phyloP scores from a whole-genome alignment of 768 basidiomycete species.

The Coprinellus micaceus region DNA sequence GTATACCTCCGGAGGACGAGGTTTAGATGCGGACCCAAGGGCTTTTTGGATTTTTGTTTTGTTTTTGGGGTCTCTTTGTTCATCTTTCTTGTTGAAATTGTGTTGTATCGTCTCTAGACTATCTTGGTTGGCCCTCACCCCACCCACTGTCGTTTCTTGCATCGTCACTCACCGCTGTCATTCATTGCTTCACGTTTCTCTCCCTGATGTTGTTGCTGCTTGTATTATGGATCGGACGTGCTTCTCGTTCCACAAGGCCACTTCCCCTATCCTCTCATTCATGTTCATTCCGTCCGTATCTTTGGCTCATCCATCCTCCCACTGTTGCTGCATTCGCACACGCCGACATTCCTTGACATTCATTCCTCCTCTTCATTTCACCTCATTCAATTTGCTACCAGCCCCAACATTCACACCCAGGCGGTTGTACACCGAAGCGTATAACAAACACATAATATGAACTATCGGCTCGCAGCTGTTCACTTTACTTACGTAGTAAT shows the following conservation, averaged over 20 bases:
- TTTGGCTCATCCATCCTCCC: not conserved
- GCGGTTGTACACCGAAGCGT: constrained; percentile 36
- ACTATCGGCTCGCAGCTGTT: constrained; percentile 29
- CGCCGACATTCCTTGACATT: constrained; percentile 9
- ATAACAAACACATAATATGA: constrained; percentile 28
- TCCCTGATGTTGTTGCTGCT: not conserved
- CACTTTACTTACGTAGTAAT: constrained; percentile 5
- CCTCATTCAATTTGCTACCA: not conserved
- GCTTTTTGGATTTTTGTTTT: constrained; percentile 31
- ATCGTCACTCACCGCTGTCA: not conserved
- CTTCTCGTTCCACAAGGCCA: not conserved
- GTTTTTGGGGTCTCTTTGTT: constrained; percentile 20
- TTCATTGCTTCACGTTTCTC: constrained; percentile 17
- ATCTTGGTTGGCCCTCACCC: constrained; percentile 9
- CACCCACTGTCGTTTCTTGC: constrained; percentile 21
- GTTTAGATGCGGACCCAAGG: not conserved
- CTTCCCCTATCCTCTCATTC: not conserved
- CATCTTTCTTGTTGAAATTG: constrained; percentile 16
- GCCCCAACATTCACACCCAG: constrained; percentile 29
- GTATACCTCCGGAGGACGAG: constrained; percentile 44
- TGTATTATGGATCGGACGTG: constrained; percentile 1
- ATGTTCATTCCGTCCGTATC: not conserved
- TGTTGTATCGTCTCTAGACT: constrained; percentile 14
- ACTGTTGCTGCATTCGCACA: constrained; percentile 10
- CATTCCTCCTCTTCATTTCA: not conserved